A percentile compares a stretch with the other conserved stretches of the same genome.
Evolutionary conservation across 495 filamentous ascomycete genomes (phyloP).

Genomic region (Barbatosphaeria neglecta): DNA sequence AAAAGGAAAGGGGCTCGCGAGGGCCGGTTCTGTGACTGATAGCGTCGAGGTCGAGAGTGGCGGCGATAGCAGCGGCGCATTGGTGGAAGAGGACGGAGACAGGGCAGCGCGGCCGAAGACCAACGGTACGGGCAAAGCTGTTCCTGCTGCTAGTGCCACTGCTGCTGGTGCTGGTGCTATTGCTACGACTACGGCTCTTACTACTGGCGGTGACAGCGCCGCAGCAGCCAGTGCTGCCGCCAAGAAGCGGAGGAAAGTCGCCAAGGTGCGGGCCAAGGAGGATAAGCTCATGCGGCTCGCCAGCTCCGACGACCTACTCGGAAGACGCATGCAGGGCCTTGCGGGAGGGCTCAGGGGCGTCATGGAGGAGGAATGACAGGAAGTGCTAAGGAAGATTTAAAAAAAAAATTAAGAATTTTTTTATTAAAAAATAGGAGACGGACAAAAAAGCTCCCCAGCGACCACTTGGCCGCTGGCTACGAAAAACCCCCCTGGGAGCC

Average conservation of each 20-base stretch:
- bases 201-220: too few species aligned
- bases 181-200: too few species aligned
- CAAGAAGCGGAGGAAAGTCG: constrained; percentile 23
- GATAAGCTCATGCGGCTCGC: constrained; percentile 60
- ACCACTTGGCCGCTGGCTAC: too few species aligned
- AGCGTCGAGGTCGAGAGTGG: background rate
- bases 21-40: background rate
- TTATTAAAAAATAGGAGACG: too few species aligned
- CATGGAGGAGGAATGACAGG: constrained; percentile 32
- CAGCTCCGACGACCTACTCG: constrained; percentile 75
- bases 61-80: background rate
- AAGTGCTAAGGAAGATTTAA: too few species aligned
- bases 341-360: constrained; percentile 66
- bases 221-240: too few species aligned
- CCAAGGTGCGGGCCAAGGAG: constrained; percentile 26
- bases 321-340: constrained; percentile 74
- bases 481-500: too few species aligned
- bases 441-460: too few species aligned
- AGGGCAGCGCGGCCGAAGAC: constrained; percentile 2
- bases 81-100: background rate
- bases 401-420: too few species aligned
- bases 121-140: constrained; percentile 7
- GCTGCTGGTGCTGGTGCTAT: too few species aligned
- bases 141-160: too few species aligned
- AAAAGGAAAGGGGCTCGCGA: constrained; percentile 16